Conservation (phyloP, 2,329 filamentous ascomycete species). For the Lachnellula arida region DNA sequence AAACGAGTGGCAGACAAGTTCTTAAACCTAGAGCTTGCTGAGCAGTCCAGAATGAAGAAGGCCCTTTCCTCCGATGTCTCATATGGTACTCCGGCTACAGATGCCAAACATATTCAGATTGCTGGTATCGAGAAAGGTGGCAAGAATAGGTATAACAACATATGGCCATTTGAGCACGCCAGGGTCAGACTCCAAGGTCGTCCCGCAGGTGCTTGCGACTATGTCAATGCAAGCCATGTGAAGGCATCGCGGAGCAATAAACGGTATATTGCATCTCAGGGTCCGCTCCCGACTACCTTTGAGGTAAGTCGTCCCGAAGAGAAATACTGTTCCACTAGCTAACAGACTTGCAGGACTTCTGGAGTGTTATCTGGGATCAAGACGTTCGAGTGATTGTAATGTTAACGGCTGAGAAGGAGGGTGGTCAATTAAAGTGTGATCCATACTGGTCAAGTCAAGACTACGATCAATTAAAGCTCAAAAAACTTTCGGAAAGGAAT, state of each 20-base stretch:
- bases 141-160: constrained; percentile 98
- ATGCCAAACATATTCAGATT: constrained; percentile 55
- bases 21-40: constrained; percentile 73
- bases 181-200: constrained; percentile 74
- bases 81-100: constrained; percentile 42
- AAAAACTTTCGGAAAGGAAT: constrained; percentile 73
- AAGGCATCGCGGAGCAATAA: constrained; percentile 79
- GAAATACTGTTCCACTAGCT: constrained; percentile 8
- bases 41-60: constrained; percentile 89
- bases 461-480: constrained; percentile 74
- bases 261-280: constrained; percentile 92
- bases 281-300: constrained; percentile 87
- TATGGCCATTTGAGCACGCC: constrained; percentile 92
- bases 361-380: constrained; percentile 96
- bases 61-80: constrained; percentile 60
- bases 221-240: constrained; percentile 90
- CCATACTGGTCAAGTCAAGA: constrained; percentile 81
- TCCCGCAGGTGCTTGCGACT: constrained; percentile 70
- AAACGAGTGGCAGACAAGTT: constrained; percentile 80
- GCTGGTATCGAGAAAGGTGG: constrained; percentile 90
- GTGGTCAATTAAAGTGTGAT: constrained; percentile 91
- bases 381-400: constrained; percentile 94
- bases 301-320: constrained; percentile 53
- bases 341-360: constrained; percentile 69
- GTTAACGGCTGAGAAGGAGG: constrained; percentile 90